These are phyloP conservation scores for Fusarium sp. DNA, from an alignment of 2,329 filamentous ascomycete species.

Conservation along the genomic window DNA sequence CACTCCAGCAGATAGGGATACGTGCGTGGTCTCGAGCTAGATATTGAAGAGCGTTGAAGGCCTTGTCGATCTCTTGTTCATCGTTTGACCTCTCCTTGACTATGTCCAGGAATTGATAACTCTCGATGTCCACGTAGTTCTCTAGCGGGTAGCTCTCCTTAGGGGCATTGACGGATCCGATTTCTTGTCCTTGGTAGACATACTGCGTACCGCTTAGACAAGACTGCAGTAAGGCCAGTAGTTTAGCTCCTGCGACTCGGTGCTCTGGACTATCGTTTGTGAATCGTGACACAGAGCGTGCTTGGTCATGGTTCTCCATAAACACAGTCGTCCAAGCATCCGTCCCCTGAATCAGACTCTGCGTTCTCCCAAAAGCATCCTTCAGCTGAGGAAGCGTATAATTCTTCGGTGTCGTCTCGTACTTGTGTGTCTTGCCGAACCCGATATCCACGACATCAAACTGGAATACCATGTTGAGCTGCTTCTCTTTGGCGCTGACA, in stretches of 20 bases:
- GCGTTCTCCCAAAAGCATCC: slow-evolving; percentile 57
- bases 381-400: slow-evolving; percentile 61
- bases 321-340: slow-evolving; percentile 72
- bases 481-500: slow-evolving; percentile 64
- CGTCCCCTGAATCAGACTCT: slow-evolving; percentile 60
- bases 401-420: slow-evolving; percentile 57
- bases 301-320: slow-evolving; percentile 73
- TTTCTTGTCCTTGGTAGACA: slow-evolving; percentile 74
- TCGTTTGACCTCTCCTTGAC: slow-evolving; percentile 44
- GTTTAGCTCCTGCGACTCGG: slow-evolving; percentile 62
- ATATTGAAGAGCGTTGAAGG: slow-evolving; percentile 44
- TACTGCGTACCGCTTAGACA: slow-evolving; percentile 69
- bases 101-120: slow-evolving; percentile 53
- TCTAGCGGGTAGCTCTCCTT: slow-evolving; percentile 66
- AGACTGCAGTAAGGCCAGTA: slow-evolving; percentile 64
- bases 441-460: slow-evolving; percentile 72
- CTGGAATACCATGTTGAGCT: slow-evolving; percentile 76
- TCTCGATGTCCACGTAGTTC: slow-evolving; percentile 60
- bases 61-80: slow-evolving; percentile 48
- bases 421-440: slow-evolving; percentile 59
- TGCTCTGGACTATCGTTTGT: slow-evolving; percentile 58
- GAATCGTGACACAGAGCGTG: slow-evolving; percentile 65
- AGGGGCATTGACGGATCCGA: slow-evolving; percentile 71
- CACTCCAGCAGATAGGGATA: slow-evolving; percentile 72
- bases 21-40: slow-evolving; percentile 68